Conservation (phyloP, 2,329 filamentous ascomycete species). For the Neofusicoccum ribis region DNA sequence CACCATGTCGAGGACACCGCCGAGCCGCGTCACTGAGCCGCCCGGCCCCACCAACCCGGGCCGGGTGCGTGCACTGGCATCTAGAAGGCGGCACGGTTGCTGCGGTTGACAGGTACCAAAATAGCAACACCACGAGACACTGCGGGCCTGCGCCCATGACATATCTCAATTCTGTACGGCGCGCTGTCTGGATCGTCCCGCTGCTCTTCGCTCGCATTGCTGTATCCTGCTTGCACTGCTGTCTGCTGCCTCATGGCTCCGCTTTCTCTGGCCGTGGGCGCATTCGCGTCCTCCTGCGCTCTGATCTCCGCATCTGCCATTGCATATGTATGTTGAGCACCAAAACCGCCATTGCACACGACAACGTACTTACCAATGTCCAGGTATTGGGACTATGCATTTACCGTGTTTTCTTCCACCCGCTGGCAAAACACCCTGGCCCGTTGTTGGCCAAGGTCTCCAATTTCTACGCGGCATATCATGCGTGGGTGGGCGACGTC, state of each 20-base stretch:
- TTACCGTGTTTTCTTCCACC: conserved; percentile 46
- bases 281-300: conserved; percentile 1
- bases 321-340: not conserved
- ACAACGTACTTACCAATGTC: not conserved
- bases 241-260: not conserved
- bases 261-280: not conserved
- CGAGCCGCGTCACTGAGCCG: not conserved
- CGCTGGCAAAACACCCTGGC: conserved; percentile 45
- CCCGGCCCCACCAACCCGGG: conserved; percentile 1
- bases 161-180: not conserved
- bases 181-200: not conserved
- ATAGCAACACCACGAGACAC: not conserved
- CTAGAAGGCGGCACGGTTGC: not conserved
- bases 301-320: not conserved
- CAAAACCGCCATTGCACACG: not conserved
- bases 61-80: not conserved
- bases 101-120: not conserved
- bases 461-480: conserved; percentile 52
- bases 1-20: not conserved
- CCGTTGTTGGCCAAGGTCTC: conserved; percentile 42
- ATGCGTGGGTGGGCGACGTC: conserved; percentile 72
- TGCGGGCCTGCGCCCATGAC: not conserved
- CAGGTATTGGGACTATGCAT: conserved; percentile 19
- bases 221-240: not conserved
- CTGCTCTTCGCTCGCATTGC: not conserved